These are phyloP conservation scores for Tricholomella constricta DNA, from an alignment of 768 basidiomycete species.

Conservation along the genomic window DNA sequence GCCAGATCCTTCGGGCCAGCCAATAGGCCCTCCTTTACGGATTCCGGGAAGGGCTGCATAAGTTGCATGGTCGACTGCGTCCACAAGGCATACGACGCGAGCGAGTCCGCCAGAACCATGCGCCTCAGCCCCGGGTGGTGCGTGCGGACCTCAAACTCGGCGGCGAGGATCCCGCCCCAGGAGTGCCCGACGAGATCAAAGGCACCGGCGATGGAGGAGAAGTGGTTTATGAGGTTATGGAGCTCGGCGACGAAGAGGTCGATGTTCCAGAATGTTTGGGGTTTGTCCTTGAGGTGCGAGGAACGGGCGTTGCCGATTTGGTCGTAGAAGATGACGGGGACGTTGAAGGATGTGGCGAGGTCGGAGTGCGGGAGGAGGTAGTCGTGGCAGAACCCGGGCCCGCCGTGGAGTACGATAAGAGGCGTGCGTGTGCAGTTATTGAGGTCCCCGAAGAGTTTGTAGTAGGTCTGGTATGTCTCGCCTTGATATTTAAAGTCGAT, in stretches of 20 bases:
- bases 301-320: slow-evolving; percentile 57
- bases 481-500: slow-evolving; percentile 13
- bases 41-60: slow-evolving; percentile 18
- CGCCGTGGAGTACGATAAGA: slow-evolving; percentile 46
- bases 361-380: slow-evolving; percentile 45
- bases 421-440: slow-evolving; percentile 23
- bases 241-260: slow-evolving; percentile 59
- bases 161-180: slow-evolving; percentile 58
- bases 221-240: slow-evolving; percentile 43
- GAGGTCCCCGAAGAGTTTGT: slow-evolving; percentile 13
- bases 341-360: slow-evolving; percentile 32
- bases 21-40: slow-evolving; percentile 17
- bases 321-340: slow-evolving; percentile 56
- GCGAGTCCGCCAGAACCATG: slow-evolving; percentile 32
- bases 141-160: slow-evolving; percentile 38
- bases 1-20: slow-evolving; percentile 19
- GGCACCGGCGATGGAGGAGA: slow-evolving; percentile 39
- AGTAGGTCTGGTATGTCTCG: slow-evolving; percentile 13
- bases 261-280: not conserved
- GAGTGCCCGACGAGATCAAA: slow-evolving; percentile 57
- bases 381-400: slow-evolving; percentile 46
- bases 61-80: slow-evolving; percentile 23
- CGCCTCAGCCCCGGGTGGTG: slow-evolving; percentile 39
- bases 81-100: slow-evolving; percentile 30
- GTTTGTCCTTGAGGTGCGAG: slow-evolving; percentile 45